Percentiles rank a stretch among this genome's conserved stretches.
Conservation (phyloP, 352 stramenopile genomes). For the Blastocystis sp. region DNA sequence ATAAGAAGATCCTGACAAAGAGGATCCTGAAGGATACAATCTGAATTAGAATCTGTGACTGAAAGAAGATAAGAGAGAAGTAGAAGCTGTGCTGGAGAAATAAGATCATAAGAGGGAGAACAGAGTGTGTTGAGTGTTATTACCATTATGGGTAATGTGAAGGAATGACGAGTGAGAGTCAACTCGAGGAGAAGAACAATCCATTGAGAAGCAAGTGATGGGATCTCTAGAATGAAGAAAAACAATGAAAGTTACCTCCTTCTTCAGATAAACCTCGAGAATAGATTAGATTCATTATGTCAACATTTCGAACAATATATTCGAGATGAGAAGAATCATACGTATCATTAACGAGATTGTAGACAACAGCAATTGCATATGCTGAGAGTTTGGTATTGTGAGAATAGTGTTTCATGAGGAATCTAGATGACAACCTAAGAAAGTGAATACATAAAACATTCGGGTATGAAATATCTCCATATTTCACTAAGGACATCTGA, state of each 20-base stretch:
- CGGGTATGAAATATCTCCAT: background rate
- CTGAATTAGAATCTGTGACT: background rate
- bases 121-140: background rate
- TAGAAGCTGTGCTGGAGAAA: conserved; percentile 44
- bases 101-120: background rate
- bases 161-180: background rate
- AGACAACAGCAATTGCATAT: conserved; percentile 9
- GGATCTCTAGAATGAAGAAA: background rate
- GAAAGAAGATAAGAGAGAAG: conserved; percentile 13
- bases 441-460: conserved; percentile 16
- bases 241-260: background rate
- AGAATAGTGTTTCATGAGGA: conserved; percentile 25
- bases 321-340: background rate
- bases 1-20: background rate
- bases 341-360: background rate
- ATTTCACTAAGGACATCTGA: background rate
- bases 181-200: conserved; percentile 1
- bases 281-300: conserved; percentile 4
- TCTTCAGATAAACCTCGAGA: conserved; percentile 2
- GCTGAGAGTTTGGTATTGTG: conserved; percentile 36
- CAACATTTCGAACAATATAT: background rate
- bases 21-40: background rate
- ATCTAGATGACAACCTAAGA: background rate
- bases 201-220: background rate
- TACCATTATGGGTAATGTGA: background rate